Evolutionary conservation across 2,329 filamentous ascomycete species (phyloP), one percentile per base, ranked within the genome.

Genomic region (Nakataea oryzae): DNA sequence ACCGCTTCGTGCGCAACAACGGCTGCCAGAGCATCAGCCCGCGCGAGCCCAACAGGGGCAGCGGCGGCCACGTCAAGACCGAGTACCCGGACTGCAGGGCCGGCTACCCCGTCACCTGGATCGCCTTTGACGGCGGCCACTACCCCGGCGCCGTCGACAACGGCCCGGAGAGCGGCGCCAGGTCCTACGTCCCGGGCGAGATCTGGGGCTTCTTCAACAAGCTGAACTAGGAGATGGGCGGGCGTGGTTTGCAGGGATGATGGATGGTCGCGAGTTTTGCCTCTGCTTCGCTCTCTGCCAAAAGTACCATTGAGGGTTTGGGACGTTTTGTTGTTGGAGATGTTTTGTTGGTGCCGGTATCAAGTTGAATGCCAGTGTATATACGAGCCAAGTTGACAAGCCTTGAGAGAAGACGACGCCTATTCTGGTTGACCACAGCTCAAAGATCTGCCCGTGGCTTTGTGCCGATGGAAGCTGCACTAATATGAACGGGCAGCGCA

Each of bases 1-100:
- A 76, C 62, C 68, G 67, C 28, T 77, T 76, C 63, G 71, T 74
- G 17, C 63, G 61, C 56, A 74, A 75, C 61, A 77, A 76, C 59
- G 71, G 72, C 8, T 77, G 73, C 62, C 64, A 62, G 21, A n/a
- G 2, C 11, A n/a, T 34, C 13, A 58, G 13, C 8, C 28, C 47
- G 26, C 24, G 32, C 32, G 32, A 50, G 41, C 26, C 41, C 6
- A 9, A 7, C 7, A 26, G 50, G 5, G 65, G 65, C n/a, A 67
- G 63, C 57, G 61, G 63, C 47, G 63, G 54, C 28, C 66, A 64
- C 41, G 64, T 63, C 59, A 68, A 63, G 61, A 69, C 65, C 29
- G 64, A 61, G 13, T 72, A 69, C 61, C 13, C 64, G 21, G 66
- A 70, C 8, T 76, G 74, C 64, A 67, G 62, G 28, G 61, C 63